Conservation (phyloP, 208 protist species). For the Acanthamoeba healyi region DNA sequence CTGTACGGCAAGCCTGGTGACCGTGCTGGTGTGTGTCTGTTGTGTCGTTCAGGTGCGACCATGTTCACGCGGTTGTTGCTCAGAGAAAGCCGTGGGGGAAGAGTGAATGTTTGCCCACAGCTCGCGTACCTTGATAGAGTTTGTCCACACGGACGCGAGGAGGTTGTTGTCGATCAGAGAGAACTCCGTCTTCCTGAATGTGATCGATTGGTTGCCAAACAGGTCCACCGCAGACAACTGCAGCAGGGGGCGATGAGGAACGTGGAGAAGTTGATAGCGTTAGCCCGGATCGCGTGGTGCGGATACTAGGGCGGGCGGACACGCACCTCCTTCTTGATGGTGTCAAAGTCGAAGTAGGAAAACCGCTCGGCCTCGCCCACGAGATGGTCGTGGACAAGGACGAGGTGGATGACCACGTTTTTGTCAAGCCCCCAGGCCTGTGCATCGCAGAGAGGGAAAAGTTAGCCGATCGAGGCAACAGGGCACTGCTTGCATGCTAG, state of each 20-base stretch:
- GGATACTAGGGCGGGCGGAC: background rate
- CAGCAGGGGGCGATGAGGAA: background rate
- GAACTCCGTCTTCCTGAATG: slow-evolving; percentile 28
- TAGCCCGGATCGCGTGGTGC: background rate
- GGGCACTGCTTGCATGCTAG: no score
- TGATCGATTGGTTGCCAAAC: slow-evolving; percentile 3
- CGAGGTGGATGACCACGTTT: background rate
- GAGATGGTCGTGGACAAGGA: slow-evolving; percentile 34
- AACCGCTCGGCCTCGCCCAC: slow-evolving; percentile 25
- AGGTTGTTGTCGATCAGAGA: slow-evolving; percentile 30
- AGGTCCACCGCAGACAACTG: background rate
- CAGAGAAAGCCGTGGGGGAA: background rate
- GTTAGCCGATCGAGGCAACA: no score
- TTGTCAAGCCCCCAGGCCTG: background rate
- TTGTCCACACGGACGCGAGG: background rate
- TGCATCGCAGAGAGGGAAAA: background rate
- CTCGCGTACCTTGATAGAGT: slow-evolving; percentile 33
- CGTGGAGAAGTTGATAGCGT: background rate
- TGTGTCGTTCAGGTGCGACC: no score
- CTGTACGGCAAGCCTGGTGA: background rate
- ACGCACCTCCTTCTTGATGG: slow-evolving; percentile 25
- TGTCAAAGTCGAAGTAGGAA: slow-evolving; percentile 42
- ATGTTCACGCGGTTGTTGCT: no score
- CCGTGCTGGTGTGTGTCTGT: background rate
- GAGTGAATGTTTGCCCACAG: background rate